A percentile compares a stretch with the other conserved stretches of the same genome.
Evolutionary conservation across 1,139 yeast genomes (phyloP).

Genomic region (Eremothecium sinecaudum): DNA sequence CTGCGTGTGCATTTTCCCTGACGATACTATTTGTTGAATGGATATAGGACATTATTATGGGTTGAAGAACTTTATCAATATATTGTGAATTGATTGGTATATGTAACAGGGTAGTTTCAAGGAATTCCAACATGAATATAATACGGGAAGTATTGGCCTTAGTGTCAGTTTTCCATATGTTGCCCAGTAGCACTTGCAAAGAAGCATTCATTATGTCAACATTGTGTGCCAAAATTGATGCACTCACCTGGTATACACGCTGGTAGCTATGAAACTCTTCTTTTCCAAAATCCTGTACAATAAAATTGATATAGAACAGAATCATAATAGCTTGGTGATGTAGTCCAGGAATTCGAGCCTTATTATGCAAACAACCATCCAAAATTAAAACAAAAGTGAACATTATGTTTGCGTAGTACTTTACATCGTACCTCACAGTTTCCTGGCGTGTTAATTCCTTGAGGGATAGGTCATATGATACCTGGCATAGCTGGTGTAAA

Average conservation of each 20-base stretch:
- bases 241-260: constrained; percentile 7
- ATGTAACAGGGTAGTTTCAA: constrained; percentile 16
- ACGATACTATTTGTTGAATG: constrained; percentile 12
- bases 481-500: constrained; percentile 8
- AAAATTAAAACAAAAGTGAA: constrained; percentile 18
- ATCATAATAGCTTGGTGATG: constrained; percentile 14
- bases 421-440: constrained; percentile 11
- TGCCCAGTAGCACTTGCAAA: constrained; percentile 11
- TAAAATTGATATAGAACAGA: constrained; percentile 20
- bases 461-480: constrained; percentile 12
- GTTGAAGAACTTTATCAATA: constrained; percentile 11
- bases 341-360: constrained; percentile 9
- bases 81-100: constrained; percentile 8
- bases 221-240: constrained; percentile 5
- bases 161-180: constrained; percentile 13
- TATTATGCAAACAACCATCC: constrained; percentile 15
- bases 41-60: constrained; percentile 12
- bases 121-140: constrained; percentile 19
- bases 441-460: constrained; percentile 12
- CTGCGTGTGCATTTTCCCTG: constrained; percentile 22
- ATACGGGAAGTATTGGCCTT: constrained; percentile 19
- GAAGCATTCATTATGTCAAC: constrained; percentile 4
- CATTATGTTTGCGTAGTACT: constrained; percentile 16
- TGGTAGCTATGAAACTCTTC: constrained; percentile 25
- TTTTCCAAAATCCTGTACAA: constrained; percentile 23